phyloP scores from a whole-genome alignment of 257 asterid genomes.

The Buddleja alternifolia region DNA sequence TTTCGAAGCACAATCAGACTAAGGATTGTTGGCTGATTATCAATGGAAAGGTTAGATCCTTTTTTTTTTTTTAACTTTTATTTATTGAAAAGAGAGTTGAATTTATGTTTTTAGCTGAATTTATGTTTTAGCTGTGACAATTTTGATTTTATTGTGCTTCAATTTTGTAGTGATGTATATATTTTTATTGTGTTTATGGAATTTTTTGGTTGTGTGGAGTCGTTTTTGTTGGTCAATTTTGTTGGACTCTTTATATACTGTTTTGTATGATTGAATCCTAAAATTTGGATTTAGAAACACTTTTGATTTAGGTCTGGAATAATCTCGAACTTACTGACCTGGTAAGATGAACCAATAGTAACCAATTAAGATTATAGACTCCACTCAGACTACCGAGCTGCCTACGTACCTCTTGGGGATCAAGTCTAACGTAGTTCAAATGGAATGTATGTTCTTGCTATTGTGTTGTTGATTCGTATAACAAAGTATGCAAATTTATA shows the following conservation, averaged over 20 bases:
- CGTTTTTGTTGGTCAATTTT: neutral
- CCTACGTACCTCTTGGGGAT: no score
- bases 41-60: constrained; percentile 53
- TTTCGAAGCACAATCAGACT: constrained; percentile 49
- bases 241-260: neutral
- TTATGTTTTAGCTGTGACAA: neutral
- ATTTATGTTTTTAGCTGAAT: constrained; percentile 10
- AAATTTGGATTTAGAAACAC: neutral
- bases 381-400: no score
- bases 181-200: neutral
- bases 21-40: constrained; percentile 69
- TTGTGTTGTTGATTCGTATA: no score
- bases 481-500: no score
- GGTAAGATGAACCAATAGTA: no score
- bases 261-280: constrained; percentile 3
- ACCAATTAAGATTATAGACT: no score
- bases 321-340: no score
- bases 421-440: no score
- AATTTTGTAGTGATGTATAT: neutral
- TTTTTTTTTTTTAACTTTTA: neutral
- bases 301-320: neutral
- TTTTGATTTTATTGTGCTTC: neutral
- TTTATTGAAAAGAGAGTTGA: neutral
- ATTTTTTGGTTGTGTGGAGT: neutral
- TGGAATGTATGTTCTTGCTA: no score